Conservation (phyloP, 176 grass and related monocot genomes). For the Phragmites australis region DNA sequence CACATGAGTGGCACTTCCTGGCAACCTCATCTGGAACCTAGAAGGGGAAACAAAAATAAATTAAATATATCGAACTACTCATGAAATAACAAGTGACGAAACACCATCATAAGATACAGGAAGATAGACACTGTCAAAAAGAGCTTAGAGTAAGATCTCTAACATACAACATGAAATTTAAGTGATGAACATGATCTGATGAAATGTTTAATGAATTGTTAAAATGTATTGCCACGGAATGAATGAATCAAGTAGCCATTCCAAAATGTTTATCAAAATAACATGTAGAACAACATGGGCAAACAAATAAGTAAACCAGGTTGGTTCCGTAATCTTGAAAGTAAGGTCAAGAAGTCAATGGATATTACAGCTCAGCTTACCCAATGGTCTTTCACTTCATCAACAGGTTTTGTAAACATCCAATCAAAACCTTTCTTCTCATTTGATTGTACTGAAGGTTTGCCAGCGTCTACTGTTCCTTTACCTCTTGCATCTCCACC, state of each 20-base stretch:
- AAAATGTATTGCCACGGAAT: neutral
- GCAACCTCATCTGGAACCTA: slow-evolving; percentile 95
- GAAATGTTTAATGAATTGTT: slow-evolving; percentile 7
- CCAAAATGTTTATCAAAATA: neutral
- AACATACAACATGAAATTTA: neutral
- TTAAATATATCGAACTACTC: slow-evolving; percentile 2
- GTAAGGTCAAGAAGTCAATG: slow-evolving; percentile 13
- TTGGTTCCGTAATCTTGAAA: neutral
- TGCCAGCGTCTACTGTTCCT: slow-evolving; percentile 54
- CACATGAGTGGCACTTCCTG: slow-evolving; percentile 80
- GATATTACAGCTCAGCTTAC: slow-evolving; percentile 48
- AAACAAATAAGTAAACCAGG: neutral
- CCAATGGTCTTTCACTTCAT: slow-evolving; percentile 99
- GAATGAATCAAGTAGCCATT: slow-evolving; percentile 1
- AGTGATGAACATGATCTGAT: neutral
- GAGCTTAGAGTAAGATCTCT: neutral
- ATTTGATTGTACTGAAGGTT: slow-evolving; percentile 49
- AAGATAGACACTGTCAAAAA: neutral
- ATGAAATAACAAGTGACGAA: neutral
- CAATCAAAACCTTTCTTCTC: slow-evolving; percentile 99
- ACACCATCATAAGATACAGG: slow-evolving; percentile 15
- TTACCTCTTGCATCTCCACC: slow-evolving; percentile 61
- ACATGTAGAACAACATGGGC: neutral
- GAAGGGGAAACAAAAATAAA: slow-evolving; percentile 2
- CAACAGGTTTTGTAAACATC: slow-evolving; percentile 87